These are phyloP conservation scores for Blakeslea trispora DNA, from an alignment of 371 early-diverging fungal genomes.

Conservation along the genomic window DNA sequence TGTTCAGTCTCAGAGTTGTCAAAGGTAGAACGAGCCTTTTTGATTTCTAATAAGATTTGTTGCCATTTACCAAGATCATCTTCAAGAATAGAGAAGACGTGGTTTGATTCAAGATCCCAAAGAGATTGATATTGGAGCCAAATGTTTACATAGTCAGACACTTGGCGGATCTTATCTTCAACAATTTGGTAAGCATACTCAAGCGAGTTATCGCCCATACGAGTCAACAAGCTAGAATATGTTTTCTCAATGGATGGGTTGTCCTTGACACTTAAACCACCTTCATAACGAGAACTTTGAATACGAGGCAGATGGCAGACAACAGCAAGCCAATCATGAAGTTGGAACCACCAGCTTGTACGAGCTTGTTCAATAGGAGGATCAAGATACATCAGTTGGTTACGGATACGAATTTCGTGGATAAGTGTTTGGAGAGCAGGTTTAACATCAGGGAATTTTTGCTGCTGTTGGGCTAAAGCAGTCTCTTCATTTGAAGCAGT, in stretches of 20 bases:
- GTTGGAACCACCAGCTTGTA: conserved; percentile 83
- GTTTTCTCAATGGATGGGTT: conserved; percentile 58
- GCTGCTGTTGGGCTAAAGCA: conserved; percentile 36
- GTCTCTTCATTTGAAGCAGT: conserved; percentile 31
- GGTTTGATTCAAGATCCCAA: conserved; percentile 93
- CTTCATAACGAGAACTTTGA: conserved; percentile 91
- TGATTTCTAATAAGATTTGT: conserved; percentile 91
- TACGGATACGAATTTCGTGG: conserved; percentile 86
- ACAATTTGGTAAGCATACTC: conserved; percentile 82
- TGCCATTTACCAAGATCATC: conserved; percentile 94
- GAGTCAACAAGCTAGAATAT: conserved; percentile 75
- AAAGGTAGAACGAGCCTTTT: conserved; percentile 91
- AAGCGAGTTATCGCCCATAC: conserved; percentile 70
- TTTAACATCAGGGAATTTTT: conserved; percentile 57
- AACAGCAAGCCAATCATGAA: conserved; percentile 91
- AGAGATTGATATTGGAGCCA: conserved; percentile 98
- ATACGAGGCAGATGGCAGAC: conserved; percentile 79
- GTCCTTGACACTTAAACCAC: conserved; percentile 66
- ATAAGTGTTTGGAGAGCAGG: conserved; percentile 67
- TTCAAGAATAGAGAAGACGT: conserved; percentile 84
- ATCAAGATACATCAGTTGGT: conserved; percentile 95
- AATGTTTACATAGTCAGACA: conserved; percentile 84
- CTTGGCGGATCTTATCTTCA: conserved; percentile 78
- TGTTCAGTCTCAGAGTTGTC: conserved; percentile 93
- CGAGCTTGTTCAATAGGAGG: conserved; percentile 96